Evolutionary conservation across 352 stramenopile species (phyloP), one percentile per base, ranked within the genome.

Genomic region (Nothophytophthora sp.): DNA sequence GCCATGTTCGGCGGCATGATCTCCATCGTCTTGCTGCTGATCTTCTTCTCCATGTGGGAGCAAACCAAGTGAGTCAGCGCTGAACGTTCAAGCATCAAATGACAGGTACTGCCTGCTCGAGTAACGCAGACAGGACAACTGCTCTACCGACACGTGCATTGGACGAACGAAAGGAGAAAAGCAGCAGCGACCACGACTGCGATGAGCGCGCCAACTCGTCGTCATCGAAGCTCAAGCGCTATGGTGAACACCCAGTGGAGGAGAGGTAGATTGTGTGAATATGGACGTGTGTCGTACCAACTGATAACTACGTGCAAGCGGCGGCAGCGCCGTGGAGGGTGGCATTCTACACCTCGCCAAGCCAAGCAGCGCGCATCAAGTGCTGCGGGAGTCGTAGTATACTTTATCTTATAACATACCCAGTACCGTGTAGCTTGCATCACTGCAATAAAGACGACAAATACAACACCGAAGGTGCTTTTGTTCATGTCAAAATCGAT

Each of bases 1-100:
- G 70, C 79, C 35, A 84, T 92, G 55, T 81, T 90, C 45, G 81
- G 76, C 34, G 79, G 81, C 32, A 66, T 89, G 41, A 61, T 87
- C 37, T 86, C 70, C 40, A 67, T 92, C 38, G 48, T 88, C 27
- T 53, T 89, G 46, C 57, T 92, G 47, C 58, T 92, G 39, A 55
- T 90, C 34, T 79, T 92, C 45, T 90, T 89, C 55, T 88, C 76
- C 33, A 60, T 86, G 30, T 66, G 53, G 53, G 58, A 73, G 40
- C 36, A 68, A 24, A 67, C 63, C 46, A 59, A 63, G 19, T 71
- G 50, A 71, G 22, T 40, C 32, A 16, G 34, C 32, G 40, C 58
- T 57, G 38, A 66, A 23, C 33, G 42, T 25, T 36, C 12, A n/a
- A n/a, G 30, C 30, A n/a, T 36, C 8, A 13, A 34, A 13, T 13